Evolutionary conservation across 208 protist genomes (phyloP), one percentile per base, ranked within the genome.

Genomic region (Zelonia costaricensis): DNA sequence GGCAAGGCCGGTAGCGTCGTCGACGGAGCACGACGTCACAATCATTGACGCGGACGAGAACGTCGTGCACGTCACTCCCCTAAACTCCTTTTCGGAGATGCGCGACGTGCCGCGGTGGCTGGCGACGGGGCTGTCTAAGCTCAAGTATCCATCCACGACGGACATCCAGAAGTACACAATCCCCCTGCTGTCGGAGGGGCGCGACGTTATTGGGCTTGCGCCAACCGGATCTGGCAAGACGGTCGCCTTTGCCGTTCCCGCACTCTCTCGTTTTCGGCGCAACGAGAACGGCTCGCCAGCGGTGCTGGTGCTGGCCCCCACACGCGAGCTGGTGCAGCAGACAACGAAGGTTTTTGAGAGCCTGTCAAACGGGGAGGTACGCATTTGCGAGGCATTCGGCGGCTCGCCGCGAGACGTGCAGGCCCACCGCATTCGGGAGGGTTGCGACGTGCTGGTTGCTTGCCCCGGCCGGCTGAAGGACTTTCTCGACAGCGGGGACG

Each of bases 141-240:
- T 92, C 28, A 57, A 66, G 18, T 97, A 82, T 56, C 78, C 84
- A 6, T 75, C 65, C 2, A 91, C 91, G 8, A 97, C 93, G 20
- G 62, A 78, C 38, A 97, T 97, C 59, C 95, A 97, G 62, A 77
- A 74, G 23, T 83, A 91, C 56, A 95, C 82, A 0, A 93, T 98
- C 47, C 91, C 93, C 20, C 52, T 88, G 22, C 59, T 98, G 52
- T 79, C 93, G 15, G 44, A 77, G 18, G 97, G 97, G 9, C 73
- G 89, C 39, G 93, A 99, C 78, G 58, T 99, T n/a, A 93, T 99
- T 62, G 98, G 97, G 22, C 76, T 97, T 31, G 98, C 98, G 4
- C 89, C 95, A 36, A 99, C 99, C 1, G 99, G 99, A 28, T 97
- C 85, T 12, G 99, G 99, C 31, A 99, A 99, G 78, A 99, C 99